Evolutionary conservation across 441 rosid genomes (phyloP), one percentile per base, ranked within the genome.

Genomic region (Gossypium trilobum): DNA sequence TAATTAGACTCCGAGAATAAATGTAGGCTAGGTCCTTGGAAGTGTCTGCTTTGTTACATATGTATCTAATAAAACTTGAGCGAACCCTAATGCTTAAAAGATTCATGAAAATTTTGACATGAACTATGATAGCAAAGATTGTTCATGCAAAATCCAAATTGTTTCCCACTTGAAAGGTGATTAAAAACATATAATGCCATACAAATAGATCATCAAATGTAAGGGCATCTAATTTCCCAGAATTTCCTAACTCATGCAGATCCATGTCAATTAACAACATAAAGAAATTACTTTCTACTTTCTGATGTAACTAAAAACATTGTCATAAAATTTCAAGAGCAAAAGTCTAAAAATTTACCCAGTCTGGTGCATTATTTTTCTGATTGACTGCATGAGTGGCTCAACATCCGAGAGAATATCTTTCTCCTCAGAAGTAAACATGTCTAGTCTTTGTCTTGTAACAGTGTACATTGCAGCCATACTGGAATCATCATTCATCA

Each of bases 401-500:
- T 95, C 98, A 27, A 89, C 63, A 4, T 77, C 94, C 4, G 80
- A 76, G 31, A 95, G 87, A 61, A 92, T 85, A 36, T 86, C 90
- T 70, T 89, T 96, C 76, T 95, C 97, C 76, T 89, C 90, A 5
- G 97, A 83, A 52, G 92, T 88, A 78, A 95, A 95, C 76, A 86
- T 75, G 69, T 95, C 99, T 22, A 92, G 46, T 73, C 92, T 86
- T 52, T 88, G 96, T 67, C 95, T 68, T 1, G 95, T 91, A 4
- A 56, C 82, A 13, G 97, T 89, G 22, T 52, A 85, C 79, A 89
- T 71, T 3, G 78, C 79, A 68, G 76, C 81, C 7, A 60, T 64
- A 58, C 58, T 22, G 55, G 60, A 51, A 68, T 79, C 84, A 27
- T 74, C 80, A 61, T 69, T 63, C 22, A 20, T 56, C 58, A 61